Percentiles rank a stretch among this genome's conserved stretches.
Evolutionary conservation across 108 stramenopile species (phyloP).

Genomic region (Nitzschia sp.): DNA sequence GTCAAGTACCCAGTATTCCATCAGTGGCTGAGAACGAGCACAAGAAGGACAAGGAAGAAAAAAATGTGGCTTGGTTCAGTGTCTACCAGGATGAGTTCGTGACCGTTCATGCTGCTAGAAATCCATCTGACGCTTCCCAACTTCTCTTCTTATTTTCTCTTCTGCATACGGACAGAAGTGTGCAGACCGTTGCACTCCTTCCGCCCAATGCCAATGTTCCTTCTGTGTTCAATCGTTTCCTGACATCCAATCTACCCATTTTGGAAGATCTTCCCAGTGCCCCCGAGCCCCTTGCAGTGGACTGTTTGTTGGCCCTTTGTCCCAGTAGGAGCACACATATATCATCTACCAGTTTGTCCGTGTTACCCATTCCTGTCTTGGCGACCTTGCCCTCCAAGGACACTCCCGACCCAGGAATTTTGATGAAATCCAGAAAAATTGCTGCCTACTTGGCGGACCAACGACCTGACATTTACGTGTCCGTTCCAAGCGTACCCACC

Average conservation of each 20-base stretch:
- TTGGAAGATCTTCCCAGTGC: not conserved
- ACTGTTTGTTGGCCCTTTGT: conserved; percentile 18
- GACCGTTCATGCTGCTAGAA: conserved; percentile 34
- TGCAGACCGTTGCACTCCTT: conserved; percentile 2
- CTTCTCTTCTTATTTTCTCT: conserved; percentile 2
- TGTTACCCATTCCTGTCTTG: not conserved
- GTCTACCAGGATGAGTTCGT: conserved; percentile 65
- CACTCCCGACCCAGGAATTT: conserved; percentile 18
- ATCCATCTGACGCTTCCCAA: not conserved
- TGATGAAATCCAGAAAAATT: conserved; percentile 25
- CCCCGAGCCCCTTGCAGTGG: not conserved
- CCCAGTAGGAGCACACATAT: no score
- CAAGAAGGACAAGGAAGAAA: conserved; percentile 1
- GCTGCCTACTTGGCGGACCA: not conserved
- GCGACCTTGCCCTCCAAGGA: not conserved
- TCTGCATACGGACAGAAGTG: not conserved
- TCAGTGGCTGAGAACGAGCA: not conserved
- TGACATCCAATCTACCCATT: conserved; percentile 11
- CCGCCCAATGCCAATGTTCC: conserved; percentile 15
- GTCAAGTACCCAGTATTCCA: conserved; percentile 40
- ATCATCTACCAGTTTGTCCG: not conserved
- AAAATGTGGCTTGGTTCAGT: conserved; percentile 52
- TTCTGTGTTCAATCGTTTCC: not conserved
- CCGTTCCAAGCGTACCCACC: conserved; percentile 3
- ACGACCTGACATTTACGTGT: not conserved